Evolutionary conservation across 208 protist genomes (phyloP), one percentile per base, ranked within the genome.

Genomic region (Herpetomonas samuelpessoai): DNA sequence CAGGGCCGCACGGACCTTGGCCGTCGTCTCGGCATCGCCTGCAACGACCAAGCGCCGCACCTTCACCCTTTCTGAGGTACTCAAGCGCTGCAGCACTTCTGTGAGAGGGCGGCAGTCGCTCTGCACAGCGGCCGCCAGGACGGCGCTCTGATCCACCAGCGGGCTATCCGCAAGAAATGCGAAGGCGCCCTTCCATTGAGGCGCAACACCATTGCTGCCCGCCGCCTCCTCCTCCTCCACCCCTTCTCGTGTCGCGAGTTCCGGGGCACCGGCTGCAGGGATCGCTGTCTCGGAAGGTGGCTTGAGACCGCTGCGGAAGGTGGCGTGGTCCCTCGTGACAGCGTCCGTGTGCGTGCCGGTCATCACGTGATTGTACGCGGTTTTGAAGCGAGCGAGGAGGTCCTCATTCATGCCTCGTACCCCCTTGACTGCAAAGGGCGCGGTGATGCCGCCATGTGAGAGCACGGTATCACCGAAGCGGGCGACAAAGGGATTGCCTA

Each of bases 11-110:
- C 55, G 57, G 1, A 70, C 46, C 30, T 21, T 63, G 30, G 62
- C 71, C 7, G 49, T 45, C 9, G 3, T 3, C 51, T 73, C 61
- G 24, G 71, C 45, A 14, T 79, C 82, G 79, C 90, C 79, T 10
- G 82, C 86, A 21, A 79, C 75, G 24, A 90, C 70, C 76, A 92
- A 82, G 16, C 64, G 50, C 14, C 52, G 61, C n/a, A 88, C 53
- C 19, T 50, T 35, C 0, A 29, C 18, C 2, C 67, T 24, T 53
- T 81, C 72, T 22, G 10, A 22, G 24, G 9, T 1, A 1, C 71
- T 72, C 24, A 93, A 58, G 1, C 62, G 55, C 0, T 57, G 28
- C 1, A 92, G 70, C 4, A 74, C 59, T 14, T 64, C 67, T 0
- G 19, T 19, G n/a, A 90, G 30, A n/a, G 61, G 65, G 0, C 10